These are phyloP conservation scores for Venturia nashicola DNA, from an alignment of 2,329 filamentous ascomycete genomes.

Conservation along the genomic window DNA sequence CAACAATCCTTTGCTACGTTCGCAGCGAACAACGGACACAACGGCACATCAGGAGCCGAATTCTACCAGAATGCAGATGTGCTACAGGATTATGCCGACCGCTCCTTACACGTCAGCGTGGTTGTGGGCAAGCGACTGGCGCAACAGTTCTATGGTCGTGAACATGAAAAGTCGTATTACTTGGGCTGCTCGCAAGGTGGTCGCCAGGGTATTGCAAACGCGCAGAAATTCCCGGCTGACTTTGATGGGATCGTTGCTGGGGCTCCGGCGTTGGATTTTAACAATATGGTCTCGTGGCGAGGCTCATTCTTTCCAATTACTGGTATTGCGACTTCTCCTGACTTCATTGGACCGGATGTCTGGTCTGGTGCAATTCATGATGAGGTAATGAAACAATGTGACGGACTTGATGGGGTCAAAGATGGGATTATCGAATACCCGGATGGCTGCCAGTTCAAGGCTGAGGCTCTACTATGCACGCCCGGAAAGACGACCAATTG, in stretches of 20 bases:
- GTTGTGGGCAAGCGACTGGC: conserved; percentile 28
- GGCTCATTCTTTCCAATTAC: conserved; percentile 31
- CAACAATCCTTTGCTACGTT: conserved; percentile 27
- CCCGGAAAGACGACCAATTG: conserved; percentile 57
- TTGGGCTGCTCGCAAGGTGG: conserved; percentile 26
- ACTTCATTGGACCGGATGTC: conserved; percentile 25
- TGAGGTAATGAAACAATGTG: conserved; percentile 37
- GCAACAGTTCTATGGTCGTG: conserved; percentile 27
- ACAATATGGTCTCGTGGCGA: conserved; percentile 33
- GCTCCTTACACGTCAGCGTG: conserved; percentile 29
- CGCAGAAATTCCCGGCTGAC: conserved; percentile 22
- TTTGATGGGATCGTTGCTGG: conserved; percentile 25
- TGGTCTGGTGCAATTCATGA: conserved; percentile 30
- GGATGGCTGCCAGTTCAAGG: conserved; percentile 30
- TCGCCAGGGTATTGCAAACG: conserved; percentile 19
- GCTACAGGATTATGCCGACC: conserved; percentile 36
- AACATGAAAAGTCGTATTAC: conserved; percentile 28
- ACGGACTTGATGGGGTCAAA: conserved; percentile 33
- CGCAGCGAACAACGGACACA: conserved; percentile 29
- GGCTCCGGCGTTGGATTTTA: conserved; percentile 23
- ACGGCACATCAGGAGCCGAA: conserved; percentile 29
- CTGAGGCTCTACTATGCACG: conserved; percentile 70
- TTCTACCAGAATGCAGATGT: conserved; percentile 37
- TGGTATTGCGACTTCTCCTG: conserved; percentile 22
- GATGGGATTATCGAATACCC: conserved; percentile 39